phyloP scores from a whole-genome alignment of 2,329 filamentous ascomycete species.

The Trichoderma guizhouense region DNA sequence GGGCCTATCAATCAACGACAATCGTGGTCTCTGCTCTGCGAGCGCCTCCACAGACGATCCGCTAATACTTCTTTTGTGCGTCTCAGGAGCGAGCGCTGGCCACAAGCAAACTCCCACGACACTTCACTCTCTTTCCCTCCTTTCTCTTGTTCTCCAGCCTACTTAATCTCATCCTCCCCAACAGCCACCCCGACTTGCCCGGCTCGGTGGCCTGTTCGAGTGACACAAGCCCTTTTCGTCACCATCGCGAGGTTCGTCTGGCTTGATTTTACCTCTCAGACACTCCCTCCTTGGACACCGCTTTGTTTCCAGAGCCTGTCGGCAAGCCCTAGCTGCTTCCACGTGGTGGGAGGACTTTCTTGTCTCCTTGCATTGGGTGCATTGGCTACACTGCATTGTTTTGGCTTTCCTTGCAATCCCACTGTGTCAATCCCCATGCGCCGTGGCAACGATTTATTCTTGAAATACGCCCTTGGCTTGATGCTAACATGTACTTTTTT shows the following conservation, averaged over 20 bases:
- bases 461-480: neutral
- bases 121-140: slow-evolving; percentile 10
- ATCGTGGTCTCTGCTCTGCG: slow-evolving; percentile 14
- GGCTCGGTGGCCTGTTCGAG: slow-evolving; percentile 19
- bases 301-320: neutral
- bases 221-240: slow-evolving; percentile 19
- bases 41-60: slow-evolving; percentile 15
- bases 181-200: slow-evolving; percentile 10
- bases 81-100: slow-evolving; percentile 20
- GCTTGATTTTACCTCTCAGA: neutral
- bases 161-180: neutral
- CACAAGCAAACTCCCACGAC: slow-evolving; percentile 16
- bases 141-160: neutral
- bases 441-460: neutral
- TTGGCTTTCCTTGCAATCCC: neutral
- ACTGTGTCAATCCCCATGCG: neutral
- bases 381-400: neutral
- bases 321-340: neutral
- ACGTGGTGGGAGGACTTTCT: neutral
- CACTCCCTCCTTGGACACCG: neutral
- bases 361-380: neutral
- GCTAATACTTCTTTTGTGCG: slow-evolving; percentile 18
- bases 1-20: neutral
- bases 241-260: slow-evolving; percentile 24
- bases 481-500: slow-evolving; percentile 1